These are phyloP conservation scores for Acorus calamus DNA, from an alignment of 106 monocot genomes.

Conservation along the genomic window DNA sequence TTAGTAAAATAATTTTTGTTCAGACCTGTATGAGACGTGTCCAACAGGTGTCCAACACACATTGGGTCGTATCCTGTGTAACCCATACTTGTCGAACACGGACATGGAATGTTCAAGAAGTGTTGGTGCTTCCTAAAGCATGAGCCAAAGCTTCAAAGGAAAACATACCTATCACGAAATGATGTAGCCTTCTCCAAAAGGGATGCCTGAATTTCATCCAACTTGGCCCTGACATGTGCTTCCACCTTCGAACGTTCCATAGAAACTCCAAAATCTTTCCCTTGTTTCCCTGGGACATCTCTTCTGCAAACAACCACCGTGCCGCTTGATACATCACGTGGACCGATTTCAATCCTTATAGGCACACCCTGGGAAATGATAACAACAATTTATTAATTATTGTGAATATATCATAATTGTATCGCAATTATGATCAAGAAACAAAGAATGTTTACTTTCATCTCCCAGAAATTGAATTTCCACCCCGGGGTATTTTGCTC, in stretches of 20 bases:
- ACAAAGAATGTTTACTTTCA: constrained; percentile 49
- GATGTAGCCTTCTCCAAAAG: constrained; percentile 59
- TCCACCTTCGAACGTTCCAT: constrained; percentile 63
- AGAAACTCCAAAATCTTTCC: constrained; percentile 91
- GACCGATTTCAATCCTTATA: constrained; percentile 87
- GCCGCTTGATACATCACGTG: constrained; percentile 61
- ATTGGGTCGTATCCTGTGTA: no score
- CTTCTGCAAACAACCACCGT: constrained; percentile 76
- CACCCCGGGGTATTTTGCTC: constrained; percentile 88
- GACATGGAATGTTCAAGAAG: no score
- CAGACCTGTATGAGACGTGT: no score
- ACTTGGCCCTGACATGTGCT: constrained; percentile 47
- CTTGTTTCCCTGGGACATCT: constrained; percentile 83
- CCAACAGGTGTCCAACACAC: no score
- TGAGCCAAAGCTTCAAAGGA: neutral
- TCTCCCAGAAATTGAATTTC: constrained; percentile 98
- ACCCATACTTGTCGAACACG: no score
- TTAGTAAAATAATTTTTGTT: no score
- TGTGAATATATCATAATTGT: no score
- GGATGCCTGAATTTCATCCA: constrained; percentile 75
- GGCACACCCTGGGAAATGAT: constrained; percentile 64
- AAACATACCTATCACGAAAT: constrained; percentile 80
- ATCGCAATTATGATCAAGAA: neutral
- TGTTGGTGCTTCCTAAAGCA: no score
- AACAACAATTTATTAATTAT: neutral